A percentile compares a stretch with the other conserved stretches of the same genome.
phyloP scores from a whole-genome alignment of 495 filamentous ascomycete genomes.

The Cladorrhinum samala region DNA sequence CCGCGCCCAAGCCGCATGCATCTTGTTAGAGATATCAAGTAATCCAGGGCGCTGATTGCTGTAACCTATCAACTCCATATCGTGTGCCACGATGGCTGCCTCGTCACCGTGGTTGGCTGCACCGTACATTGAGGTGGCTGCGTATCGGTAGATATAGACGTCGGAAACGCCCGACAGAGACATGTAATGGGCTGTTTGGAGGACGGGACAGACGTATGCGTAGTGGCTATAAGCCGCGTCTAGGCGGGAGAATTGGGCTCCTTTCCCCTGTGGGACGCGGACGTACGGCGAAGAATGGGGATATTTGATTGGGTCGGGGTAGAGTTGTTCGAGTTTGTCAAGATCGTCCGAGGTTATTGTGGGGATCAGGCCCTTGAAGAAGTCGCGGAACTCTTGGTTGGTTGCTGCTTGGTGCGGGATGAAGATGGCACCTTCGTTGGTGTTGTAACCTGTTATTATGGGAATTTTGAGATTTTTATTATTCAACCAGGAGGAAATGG shows the following conservation, averaged over 20 bases:
- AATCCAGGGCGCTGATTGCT: slow-evolving; percentile 34
- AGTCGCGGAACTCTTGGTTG: slow-evolving; percentile 44
- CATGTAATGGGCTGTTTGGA: slow-evolving; percentile 53
- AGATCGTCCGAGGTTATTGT: slow-evolving; percentile 40
- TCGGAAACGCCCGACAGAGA: slow-evolving; percentile 37
- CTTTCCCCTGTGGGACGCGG: slow-evolving; percentile 33
- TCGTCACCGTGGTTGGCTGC: slow-evolving; percentile 58
- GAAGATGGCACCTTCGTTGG: slow-evolving; percentile 59
- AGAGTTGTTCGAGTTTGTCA: slow-evolving; percentile 45
- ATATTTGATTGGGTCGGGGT: slow-evolving; percentile 48
- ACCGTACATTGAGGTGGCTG: slow-evolving; percentile 41
- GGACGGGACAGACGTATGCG: slow-evolving; percentile 59
- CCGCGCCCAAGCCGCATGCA: slow-evolving; percentile 51
- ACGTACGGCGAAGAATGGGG: slow-evolving; percentile 21
- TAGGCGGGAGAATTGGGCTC: slow-evolving; percentile 51
- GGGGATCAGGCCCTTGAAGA: slow-evolving; percentile 53
- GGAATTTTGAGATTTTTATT: slow-evolving; percentile 51
- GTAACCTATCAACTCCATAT: slow-evolving; percentile 31
- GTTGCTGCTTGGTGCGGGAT: slow-evolving; percentile 42
- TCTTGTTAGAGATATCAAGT: slow-evolving; percentile 41
- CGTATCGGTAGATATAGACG: slow-evolving; percentile 57
- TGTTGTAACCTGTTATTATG: slow-evolving; percentile 59
- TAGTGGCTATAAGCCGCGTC: slow-evolving; percentile 62
- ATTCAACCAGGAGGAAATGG: slow-evolving; percentile 50
- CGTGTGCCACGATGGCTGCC: slow-evolving; percentile 50